Base-by-base conservation (phyloP, 495 filamentous ascomycete species). In the Letharia lupina region DNA sequence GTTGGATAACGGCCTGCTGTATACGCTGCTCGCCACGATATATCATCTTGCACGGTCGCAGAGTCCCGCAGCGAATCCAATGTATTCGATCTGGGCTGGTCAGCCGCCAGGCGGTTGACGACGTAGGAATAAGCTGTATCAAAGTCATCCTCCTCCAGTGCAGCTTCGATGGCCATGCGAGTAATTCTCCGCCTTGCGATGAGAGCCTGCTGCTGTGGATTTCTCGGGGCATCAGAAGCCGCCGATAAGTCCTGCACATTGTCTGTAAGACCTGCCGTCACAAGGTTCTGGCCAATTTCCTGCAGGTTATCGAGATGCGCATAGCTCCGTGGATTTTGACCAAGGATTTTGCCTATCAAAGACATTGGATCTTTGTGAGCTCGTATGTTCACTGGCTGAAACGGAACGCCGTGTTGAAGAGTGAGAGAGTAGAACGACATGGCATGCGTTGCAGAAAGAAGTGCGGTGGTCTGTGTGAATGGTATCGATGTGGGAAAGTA, bases 71-170 rank as follows among this genome's bases (percentile, higher is more conserved):
- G 23, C n/a, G 54, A 57, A 35, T 35, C 39, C 61, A 73, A 59
- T 31, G 44, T 40, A 50, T 20, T 74, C 72, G 39, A 76, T 23
- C 40, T 62, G 16, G 52, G 31, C 33, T 48, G 50, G 31, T 73
- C 73, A 11, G 79, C 79, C 23, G 80, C 77, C 28, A 86, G 78
- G 3, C 84, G 80, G 39, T 80, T 96, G 66, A 95, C 84, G 44
- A 96, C 89, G 76, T 94, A 96, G 16, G 91, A 96, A 76, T 98
- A 98, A 33, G 95, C 95, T 1, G 95, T 98, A 68, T 96, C 93
- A 69, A 98, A 98, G 72, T 98, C 94, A 70, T 94, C 85, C 73
- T 93, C 90, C 8, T 80, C 77, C 2, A 98, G 83, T 40, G 93
- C 91, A 8, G 92, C 87, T 70, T 93, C 87, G 54, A 98, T 88